These are phyloP conservation scores for Xylaria nigripes DNA, from an alignment of 495 filamentous ascomycete genomes.

Conservation along the genomic window DNA sequence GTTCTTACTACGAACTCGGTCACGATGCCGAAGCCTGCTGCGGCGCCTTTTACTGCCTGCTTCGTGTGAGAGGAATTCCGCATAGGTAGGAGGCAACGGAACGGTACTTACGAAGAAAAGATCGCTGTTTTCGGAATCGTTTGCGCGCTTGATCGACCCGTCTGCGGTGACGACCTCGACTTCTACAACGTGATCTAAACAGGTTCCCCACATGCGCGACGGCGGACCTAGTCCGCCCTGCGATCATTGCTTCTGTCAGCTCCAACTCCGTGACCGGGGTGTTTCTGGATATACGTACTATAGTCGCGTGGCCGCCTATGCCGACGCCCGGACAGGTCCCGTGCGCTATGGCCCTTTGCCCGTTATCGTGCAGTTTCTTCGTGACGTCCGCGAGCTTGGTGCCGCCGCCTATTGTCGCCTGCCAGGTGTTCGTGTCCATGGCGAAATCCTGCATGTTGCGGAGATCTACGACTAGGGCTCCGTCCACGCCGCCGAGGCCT, in stretches of 20 bases:
- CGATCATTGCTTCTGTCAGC: neutral
- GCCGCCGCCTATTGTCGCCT: conserved; percentile 61
- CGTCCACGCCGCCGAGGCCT: conserved; percentile 47
- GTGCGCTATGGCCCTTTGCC: conserved; percentile 58
- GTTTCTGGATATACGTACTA: conserved; percentile 25
- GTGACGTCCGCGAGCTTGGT: conserved; percentile 54
- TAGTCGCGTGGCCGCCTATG: conserved; percentile 62
- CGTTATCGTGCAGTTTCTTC: conserved; percentile 48
- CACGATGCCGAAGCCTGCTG: conserved; percentile 54
- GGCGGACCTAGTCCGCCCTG: conserved; percentile 46
- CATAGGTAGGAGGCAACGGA: neutral
- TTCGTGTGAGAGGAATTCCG: conserved; percentile 11
- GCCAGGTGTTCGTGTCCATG: conserved; percentile 46
- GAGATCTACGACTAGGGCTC: conserved; percentile 51
- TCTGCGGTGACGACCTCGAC: conserved; percentile 55
- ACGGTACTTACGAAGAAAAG: conserved; percentile 44
- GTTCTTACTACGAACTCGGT: conserved; percentile 57
- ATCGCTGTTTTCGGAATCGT: conserved; percentile 42
- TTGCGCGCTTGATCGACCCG: conserved; percentile 48
- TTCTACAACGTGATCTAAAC: conserved; percentile 45
- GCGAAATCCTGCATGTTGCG: conserved; percentile 45
- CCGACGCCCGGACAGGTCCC: conserved; percentile 58
- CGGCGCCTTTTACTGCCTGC: conserved; percentile 51
- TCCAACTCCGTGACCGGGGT: neutral
- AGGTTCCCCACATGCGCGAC: conserved; percentile 49